Evolutionary conservation across 345 rosid species (phyloP).

Genomic region (Draba incana): DNA sequence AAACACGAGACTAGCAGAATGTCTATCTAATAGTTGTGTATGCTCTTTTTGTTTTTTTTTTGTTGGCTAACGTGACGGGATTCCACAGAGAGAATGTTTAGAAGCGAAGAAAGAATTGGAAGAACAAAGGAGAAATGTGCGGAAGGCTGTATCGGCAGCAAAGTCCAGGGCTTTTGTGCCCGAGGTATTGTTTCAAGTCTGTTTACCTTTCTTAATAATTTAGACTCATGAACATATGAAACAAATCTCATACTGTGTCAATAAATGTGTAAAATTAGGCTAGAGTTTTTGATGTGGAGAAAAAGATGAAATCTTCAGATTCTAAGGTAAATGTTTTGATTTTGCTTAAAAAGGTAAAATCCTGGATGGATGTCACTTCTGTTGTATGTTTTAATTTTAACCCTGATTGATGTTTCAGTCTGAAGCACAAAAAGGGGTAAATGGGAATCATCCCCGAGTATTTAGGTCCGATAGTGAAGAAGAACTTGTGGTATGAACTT

Average conservation of each 20-base stretch:
- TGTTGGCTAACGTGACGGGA: too few relatives aligned
- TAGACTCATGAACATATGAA: slow-evolving; percentile 14
- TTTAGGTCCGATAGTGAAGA: too few relatives aligned
- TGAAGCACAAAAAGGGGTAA: too few relatives aligned
- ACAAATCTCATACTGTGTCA: slow-evolving; percentile 17
- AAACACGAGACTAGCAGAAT: too few relatives aligned
- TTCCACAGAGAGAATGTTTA: background rate
- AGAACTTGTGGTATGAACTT: too few relatives aligned
- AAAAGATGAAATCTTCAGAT: slow-evolving; percentile 57
- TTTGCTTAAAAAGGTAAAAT: slow-evolving; percentile 20
- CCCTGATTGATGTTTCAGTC: too few relatives aligned
- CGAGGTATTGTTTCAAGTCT: slow-evolving; percentile 59
- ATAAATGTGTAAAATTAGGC: slow-evolving; percentile 53
- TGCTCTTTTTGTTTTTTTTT: too few relatives aligned
- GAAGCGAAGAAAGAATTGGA: slow-evolving; percentile 74
- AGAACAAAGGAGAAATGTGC: slow-evolving; percentile 14
- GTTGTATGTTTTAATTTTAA: too few relatives aligned
- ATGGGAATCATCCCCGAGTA: too few relatives aligned
- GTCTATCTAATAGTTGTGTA: too few relatives aligned
- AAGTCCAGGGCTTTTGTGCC: slow-evolving; percentile 86
- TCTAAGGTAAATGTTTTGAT: slow-evolving; percentile 56
- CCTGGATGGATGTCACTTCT: slow-evolving; percentile 5
- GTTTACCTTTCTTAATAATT: slow-evolving; percentile 22
- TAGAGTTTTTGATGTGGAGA: slow-evolving; percentile 73
- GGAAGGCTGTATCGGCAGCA: slow-evolving; percentile 73